Base-by-base conservation (phyloP, 1,284 basidiomycete genomes). In the Ustilago esculenta region DNA sequence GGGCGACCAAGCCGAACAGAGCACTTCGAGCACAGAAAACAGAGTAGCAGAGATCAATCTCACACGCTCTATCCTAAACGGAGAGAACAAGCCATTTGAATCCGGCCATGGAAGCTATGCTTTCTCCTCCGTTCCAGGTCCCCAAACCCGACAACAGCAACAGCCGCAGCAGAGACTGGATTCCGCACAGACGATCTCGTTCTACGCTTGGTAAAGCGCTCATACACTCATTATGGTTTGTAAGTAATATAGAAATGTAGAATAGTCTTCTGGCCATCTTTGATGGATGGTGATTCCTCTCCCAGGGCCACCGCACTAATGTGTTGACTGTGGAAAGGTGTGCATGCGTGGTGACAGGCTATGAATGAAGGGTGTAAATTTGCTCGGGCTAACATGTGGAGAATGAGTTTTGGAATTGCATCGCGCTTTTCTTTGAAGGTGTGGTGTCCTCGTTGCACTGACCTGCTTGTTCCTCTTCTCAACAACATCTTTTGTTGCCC, bases 181-280 rank as follows among this genome's bases (percentile, higher is more conserved):
- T 3, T 58, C 61, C 5, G 29, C 54, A 0, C 61, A 54, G 30
- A 58, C 61, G 2, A 65, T 65, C 2, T 54, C 61, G 33, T 65
- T 65, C 24, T 65, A 58, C 34, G 61, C 61, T 42, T 65, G 61
- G 61, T 65, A 65, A 39, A 29, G 27, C 7, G 7, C 27, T 7
- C 27, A 12, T 12, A 7, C 12, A 29, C 27, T 29, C 12, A 12
- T 29, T 29, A 29, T 7, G 7, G 7, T 29, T 12, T 29, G 27
- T 29, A 7, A 12, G 27, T 12, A 14, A 21, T 14, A 23, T 17
- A 12, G n/a, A 20, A 18, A 24, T 39, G 34, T 36, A 48, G 17
- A 14, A 12, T 36, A 20, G 6, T 21, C 11, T n/a, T 36, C 12
- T 12, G 9, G 21, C n/a, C n/a, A n/a, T n/a, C n/a, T n/a, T n/a